These are phyloP conservation scores for Goffeauzyma gilvescens DNA, from an alignment of 768 basidiomycete genomes.

Conservation along the genomic window DNA sequence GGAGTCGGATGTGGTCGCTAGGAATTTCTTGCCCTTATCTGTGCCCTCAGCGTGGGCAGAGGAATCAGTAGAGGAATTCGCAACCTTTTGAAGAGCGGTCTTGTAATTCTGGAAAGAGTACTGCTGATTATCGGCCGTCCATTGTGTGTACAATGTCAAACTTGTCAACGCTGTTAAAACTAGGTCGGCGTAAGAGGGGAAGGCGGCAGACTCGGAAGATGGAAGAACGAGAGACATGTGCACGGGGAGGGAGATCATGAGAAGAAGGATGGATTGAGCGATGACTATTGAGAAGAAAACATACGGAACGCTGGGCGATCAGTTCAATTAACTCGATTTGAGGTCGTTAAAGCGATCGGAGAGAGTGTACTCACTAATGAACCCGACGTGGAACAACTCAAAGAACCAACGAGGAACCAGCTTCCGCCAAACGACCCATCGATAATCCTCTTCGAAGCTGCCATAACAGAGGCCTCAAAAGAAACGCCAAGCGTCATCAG, in stretches of 20 bases:
- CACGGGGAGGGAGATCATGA: conserved; percentile 38
- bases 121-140: conserved; percentile 79
- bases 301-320: not conserved
- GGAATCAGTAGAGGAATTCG: not conserved
- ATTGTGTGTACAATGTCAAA: conserved; percentile 47
- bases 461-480: not conserved
- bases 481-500: no score
- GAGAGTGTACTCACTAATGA: conserved; percentile 40
- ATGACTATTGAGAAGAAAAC: conserved; percentile 35
- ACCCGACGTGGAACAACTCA: conserved; percentile 48
- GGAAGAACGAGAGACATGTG: conserved; percentile 31
- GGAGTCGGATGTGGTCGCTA: no score
- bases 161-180: conserved; percentile 45
- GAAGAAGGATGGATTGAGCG: conserved; percentile 62
- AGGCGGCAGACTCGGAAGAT: conserved; percentile 32
- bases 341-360: not conserved
- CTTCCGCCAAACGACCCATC: conserved; percentile 60
- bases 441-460: conserved; percentile 75
- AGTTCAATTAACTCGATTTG: no score
- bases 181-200: conserved; percentile 48
- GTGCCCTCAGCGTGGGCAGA: conserved; percentile 22
- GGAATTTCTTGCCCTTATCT: conserved; percentile 36
- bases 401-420: conserved; percentile 42
- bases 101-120: conserved; percentile 63
- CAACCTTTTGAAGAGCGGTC: conserved; percentile 25